phyloP scores from a whole-genome alignment of 495 filamentous ascomycete genomes.

The Neurospora sp. region DNA sequence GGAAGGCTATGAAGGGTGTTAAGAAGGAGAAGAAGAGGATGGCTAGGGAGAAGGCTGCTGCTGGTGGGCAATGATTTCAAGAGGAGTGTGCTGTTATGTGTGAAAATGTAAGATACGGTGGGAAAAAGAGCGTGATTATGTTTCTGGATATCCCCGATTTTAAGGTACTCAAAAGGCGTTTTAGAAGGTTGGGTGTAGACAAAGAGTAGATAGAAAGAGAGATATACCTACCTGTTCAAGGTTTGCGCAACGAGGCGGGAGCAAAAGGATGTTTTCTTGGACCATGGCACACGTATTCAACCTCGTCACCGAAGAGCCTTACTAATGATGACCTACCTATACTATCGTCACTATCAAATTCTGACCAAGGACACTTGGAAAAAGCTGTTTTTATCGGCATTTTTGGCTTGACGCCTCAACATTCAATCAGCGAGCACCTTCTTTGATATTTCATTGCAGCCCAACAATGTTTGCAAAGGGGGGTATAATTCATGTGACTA shows the following conservation, averaged over 20 bases:
- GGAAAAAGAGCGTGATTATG: neutral
- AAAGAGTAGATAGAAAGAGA: neutral
- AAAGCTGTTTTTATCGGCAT: neutral
- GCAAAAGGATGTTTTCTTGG: neutral
- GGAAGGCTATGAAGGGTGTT: constrained; percentile 48
- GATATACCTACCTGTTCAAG: neutral
- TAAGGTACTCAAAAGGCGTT: neutral
- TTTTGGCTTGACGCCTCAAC: neutral
- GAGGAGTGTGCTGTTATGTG: neutral
- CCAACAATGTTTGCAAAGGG: neutral
- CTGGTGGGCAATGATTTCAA: neutral
- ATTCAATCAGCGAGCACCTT: neutral
- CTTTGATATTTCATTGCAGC: neutral
- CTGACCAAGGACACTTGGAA: neutral
- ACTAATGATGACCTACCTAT: neutral
- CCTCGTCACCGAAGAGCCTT: too few relatives aligned
- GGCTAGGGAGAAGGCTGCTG: constrained; percentile 7
- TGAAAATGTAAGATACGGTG: neutral
- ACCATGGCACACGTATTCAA: too few relatives aligned
- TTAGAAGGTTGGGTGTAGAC: neutral
- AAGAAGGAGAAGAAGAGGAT: constrained; percentile 42
- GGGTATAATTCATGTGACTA: neutral
- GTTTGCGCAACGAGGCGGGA: neutral
- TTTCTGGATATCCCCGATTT: neutral
- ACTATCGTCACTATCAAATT: neutral